Evolutionary conservation across 768 basidiomycete genomes (phyloP).

Genomic region (Chiua virens): DNA sequence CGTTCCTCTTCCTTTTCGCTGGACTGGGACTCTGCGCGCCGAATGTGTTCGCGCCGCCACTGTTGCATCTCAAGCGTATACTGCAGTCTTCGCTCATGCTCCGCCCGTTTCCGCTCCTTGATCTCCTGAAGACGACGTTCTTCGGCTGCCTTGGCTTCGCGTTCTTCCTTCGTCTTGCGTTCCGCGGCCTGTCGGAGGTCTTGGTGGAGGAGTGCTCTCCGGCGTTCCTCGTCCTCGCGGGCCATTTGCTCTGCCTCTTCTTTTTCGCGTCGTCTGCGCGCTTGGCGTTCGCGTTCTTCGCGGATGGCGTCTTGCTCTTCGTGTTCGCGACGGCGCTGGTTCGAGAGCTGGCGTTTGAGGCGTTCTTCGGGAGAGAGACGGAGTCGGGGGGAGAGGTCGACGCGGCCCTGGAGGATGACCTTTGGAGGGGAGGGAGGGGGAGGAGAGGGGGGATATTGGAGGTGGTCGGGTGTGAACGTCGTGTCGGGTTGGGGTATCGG

Average conservation of each 20-base stretch:
- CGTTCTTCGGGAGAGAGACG: slow-evolving; percentile 28
- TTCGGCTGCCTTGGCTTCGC: slow-evolving; percentile 45
- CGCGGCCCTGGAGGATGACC: not conserved
- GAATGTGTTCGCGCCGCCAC: slow-evolving; percentile 52
- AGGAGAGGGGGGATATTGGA: slow-evolving; percentile 1
- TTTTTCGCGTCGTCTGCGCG: slow-evolving; percentile 20
- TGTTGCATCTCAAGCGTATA: slow-evolving; percentile 51
- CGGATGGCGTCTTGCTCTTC: slow-evolving; percentile 44
- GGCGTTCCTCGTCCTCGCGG: slow-evolving; percentile 43
- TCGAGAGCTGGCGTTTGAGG: slow-evolving; percentile 20
- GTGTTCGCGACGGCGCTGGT: slow-evolving; percentile 21
- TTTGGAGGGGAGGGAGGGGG: slow-evolving; percentile 5
- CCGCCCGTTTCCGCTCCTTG: slow-evolving; percentile 46
- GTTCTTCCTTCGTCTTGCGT: slow-evolving; percentile 38
- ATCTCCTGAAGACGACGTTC: slow-evolving; percentile 43
- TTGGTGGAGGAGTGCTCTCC: slow-evolving; percentile 46
- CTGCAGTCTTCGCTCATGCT: slow-evolving; percentile 49
- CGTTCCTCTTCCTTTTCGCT: slow-evolving; percentile 45
- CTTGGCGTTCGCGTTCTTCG: slow-evolving; percentile 47
- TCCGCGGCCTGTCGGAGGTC: slow-evolving; percentile 36
- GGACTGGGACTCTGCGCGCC: slow-evolving; percentile 44
- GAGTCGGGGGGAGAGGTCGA: slow-evolving; percentile 7
- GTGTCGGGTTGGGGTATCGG: slow-evolving; percentile 17
- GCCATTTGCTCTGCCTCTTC: slow-evolving; percentile 20
- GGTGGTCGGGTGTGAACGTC: not conserved